Evolutionary conservation across 495 filamentous ascomycete genomes (phyloP).

Genomic region (Aspergillus olivimuriae): DNA sequence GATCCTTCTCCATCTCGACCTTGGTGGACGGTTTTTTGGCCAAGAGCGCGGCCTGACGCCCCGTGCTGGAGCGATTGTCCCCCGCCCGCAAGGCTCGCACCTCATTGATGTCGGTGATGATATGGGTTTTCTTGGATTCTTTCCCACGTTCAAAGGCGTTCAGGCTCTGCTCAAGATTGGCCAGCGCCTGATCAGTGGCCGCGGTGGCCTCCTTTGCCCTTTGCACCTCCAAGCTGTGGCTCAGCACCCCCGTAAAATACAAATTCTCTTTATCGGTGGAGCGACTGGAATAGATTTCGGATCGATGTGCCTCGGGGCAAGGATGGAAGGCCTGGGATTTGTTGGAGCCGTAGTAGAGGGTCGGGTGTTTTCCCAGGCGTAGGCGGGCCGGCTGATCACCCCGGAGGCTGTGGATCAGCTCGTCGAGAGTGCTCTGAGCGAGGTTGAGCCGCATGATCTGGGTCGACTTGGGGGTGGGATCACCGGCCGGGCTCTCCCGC

Average conservation of each 20-base stretch:
- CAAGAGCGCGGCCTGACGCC: slow-evolving; percentile 16
- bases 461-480: slow-evolving; percentile 24
- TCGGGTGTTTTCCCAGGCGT: slow-evolving; percentile 41
- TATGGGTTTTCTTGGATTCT: slow-evolving; percentile 46
- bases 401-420: slow-evolving; percentile 62
- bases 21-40: slow-evolving; percentile 28
- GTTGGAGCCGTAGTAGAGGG: slow-evolving; percentile 42
- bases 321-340: slow-evolving; percentile 47
- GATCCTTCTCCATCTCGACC: slow-evolving; percentile 40
- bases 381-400: slow-evolving; percentile 53
- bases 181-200: slow-evolving; percentile 46
- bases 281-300: slow-evolving; percentile 45
- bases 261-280: slow-evolving; percentile 35
- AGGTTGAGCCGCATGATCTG: slow-evolving; percentile 62
- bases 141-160: slow-evolving; percentile 44
- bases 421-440: slow-evolving; percentile 58
- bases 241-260: slow-evolving; percentile 49
- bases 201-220: slow-evolving; percentile 49
- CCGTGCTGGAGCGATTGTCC: slow-evolving; percentile 19
- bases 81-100: slow-evolving; percentile 30
- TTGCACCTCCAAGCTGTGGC: slow-evolving; percentile 50
- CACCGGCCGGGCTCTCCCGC: slow-evolving; percentile 30
- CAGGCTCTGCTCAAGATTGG: slow-evolving; percentile 50
- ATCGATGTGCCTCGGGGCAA: slow-evolving; percentile 39
- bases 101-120: slow-evolving; percentile 34